These are phyloP conservation scores for Xylaria intraflava DNA, from an alignment of 495 filamentous ascomycete genomes.

Conservation along the genomic window DNA sequence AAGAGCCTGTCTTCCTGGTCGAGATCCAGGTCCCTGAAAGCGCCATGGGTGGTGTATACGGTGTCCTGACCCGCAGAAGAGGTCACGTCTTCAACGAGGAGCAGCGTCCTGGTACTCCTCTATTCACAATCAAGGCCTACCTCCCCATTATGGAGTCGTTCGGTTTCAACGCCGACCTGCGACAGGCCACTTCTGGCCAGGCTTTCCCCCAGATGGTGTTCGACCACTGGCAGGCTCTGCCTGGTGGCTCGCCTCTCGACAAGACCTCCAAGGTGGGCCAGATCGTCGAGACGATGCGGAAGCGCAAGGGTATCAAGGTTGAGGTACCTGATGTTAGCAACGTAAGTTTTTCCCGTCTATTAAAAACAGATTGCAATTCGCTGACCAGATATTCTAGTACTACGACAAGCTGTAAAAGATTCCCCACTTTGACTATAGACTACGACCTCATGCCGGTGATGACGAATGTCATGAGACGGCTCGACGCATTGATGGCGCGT, in stretches of 20 bases:
- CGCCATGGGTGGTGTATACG: constrained; percentile 99
- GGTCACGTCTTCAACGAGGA: constrained; percentile 99
- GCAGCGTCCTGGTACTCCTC: constrained; percentile 96
- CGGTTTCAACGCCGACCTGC: constrained; percentile 98
- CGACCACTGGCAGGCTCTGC: constrained; percentile 94
- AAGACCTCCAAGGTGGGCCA: constrained; percentile 74
- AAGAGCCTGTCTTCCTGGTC: constrained; percentile 97
- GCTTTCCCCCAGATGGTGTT: constrained; percentile 98
- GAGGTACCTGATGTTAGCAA: constrained; percentile 84
- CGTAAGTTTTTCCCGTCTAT: constrained; percentile 55
- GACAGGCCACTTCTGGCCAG: constrained; percentile 86
- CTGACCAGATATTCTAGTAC: constrained; percentile 67
- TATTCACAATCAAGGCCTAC: constrained; percentile 99
- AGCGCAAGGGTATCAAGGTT: constrained; percentile 99
- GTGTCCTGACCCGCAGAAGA: constrained; percentile 95
- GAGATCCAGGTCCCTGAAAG: constrained; percentile 98
- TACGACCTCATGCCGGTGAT: constrained; percentile 33
- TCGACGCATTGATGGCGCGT: constrained; percentile 15
- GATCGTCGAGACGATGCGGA: constrained; percentile 83
- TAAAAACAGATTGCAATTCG: constrained; percentile 10
- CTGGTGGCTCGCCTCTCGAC: constrained; percentile 91
- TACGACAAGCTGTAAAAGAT: constrained; percentile 92
- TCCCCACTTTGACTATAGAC: constrained; percentile 31
- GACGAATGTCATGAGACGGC: constrained; percentile 26
- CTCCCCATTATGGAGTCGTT: constrained; percentile 99